A percentile compares a stretch with the other conserved stretches of the same genome.
phyloP scores from a whole-genome alignment of 2,329 filamentous ascomycete species.

The Xenoacremonium recifei region DNA sequence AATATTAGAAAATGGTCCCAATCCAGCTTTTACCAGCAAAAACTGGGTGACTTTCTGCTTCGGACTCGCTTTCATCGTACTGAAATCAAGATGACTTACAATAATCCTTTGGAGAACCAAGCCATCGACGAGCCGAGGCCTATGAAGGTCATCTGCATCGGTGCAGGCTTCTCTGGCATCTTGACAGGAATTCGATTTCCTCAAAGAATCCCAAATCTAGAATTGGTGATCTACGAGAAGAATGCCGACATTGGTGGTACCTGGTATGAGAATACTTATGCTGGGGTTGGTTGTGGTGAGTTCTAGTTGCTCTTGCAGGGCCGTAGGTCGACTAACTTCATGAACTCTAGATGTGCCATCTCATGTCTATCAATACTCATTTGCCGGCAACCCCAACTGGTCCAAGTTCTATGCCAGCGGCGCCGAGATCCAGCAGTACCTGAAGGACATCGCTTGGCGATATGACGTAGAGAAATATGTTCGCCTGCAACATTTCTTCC shows the following conservation, averaged over 20 bases:
- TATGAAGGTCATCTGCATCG: constrained; percentile 7
- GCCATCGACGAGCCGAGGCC: constrained; percentile 1
- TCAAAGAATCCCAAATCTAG: constrained; percentile 4
- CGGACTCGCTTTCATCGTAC: too few species aligned
- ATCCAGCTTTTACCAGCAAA: too few species aligned
- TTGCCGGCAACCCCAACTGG: constrained; percentile 8
- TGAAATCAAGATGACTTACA: too few species aligned
- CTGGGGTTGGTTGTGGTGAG: too few species aligned
- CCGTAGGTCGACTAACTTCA: neutral
- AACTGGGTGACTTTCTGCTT: too few species aligned
- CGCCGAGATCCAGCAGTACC: constrained; percentile 9
- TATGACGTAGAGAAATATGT: constrained; percentile 6
- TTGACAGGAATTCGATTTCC: constrained; percentile 5
- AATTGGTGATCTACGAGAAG: constrained; percentile 15
- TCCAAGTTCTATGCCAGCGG: constrained; percentile 7
- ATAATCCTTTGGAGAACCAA: too few species aligned
- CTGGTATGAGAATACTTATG: constrained; percentile 14
- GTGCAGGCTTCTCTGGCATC: constrained; percentile 10
- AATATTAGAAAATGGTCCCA: too few species aligned
- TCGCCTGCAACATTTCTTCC: constrained; percentile 1
- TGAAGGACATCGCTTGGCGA: constrained; percentile 5
- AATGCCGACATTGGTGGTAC: constrained; percentile 15
- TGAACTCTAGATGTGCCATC: constrained; percentile 7
- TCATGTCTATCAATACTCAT: constrained; percentile 9
- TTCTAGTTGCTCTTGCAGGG: neutral